phyloP scores from a whole-genome alignment of 148 eudicot species.

The Silene uniflora region DNA sequence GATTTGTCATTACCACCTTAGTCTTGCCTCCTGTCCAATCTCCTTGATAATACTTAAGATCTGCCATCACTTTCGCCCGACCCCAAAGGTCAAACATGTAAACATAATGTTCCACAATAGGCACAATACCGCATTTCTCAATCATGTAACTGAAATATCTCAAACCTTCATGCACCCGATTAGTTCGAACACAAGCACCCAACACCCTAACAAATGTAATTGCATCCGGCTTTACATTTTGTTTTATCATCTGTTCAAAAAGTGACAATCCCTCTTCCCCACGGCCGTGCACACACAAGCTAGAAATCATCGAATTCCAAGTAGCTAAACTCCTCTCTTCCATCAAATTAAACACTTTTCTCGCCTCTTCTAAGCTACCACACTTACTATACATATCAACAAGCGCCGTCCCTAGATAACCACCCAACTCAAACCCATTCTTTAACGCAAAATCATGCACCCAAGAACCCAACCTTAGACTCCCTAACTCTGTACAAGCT shows the following conservation, averaged over 20 bases:
- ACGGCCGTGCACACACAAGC: conserved; percentile 66
- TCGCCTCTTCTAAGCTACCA: conserved; percentile 55
- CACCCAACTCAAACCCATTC: conserved; percentile 45
- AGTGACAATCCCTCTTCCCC: conserved; percentile 49
- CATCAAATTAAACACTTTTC: conserved; percentile 47
- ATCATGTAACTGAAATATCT: conserved; percentile 42
- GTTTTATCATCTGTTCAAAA: conserved; percentile 45
- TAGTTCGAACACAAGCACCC: conserved; percentile 57
- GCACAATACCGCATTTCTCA: conserved; percentile 43
- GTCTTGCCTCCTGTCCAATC: conserved; percentile 15
- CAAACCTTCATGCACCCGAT: conserved; percentile 34
- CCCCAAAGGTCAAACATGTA: conserved; percentile 43
- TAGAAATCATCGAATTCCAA: conserved; percentile 69
- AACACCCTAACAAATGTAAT: conserved; percentile 63
- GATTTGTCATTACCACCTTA: neutral
- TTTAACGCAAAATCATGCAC: conserved; percentile 55
- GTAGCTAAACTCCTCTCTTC: conserved; percentile 51
- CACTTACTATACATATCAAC: conserved; percentile 80
- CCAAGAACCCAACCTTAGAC: conserved; percentile 52
- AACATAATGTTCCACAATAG: conserved; percentile 44
- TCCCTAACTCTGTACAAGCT: conserved; percentile 52
- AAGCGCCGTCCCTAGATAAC: conserved; percentile 61
- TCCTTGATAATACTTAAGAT: conserved; percentile 5
- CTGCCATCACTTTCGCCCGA: conserved; percentile 21
- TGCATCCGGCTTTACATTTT: conserved; percentile 49